phyloP scores from a whole-genome alignment of 768 basidiomycete genomes.

The Auriscalpium microsporum region DNA sequence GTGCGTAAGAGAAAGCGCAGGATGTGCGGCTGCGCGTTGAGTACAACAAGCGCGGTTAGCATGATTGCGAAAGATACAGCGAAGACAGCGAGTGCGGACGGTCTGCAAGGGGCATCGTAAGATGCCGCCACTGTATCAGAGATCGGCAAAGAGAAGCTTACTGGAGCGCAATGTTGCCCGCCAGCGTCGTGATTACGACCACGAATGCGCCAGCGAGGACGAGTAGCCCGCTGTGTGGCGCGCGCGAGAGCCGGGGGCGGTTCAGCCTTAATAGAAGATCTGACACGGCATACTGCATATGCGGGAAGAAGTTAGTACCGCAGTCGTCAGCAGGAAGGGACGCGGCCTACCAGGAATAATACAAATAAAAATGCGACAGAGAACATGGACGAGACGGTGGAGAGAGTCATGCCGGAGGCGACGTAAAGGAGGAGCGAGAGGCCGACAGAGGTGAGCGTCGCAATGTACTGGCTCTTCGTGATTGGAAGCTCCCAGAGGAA shows the following conservation, averaged over 20 bases:
- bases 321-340: background rate
- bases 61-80: constrained; percentile 7
- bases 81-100: constrained; percentile 10
- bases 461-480: constrained; percentile 10
- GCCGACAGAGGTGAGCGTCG: constrained; percentile 5
- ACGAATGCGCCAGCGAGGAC: constrained; percentile 10
- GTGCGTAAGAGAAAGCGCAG: constrained; percentile 1
- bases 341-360: constrained; percentile 8
- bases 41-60: constrained; percentile 1
- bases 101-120: background rate
- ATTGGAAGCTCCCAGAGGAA: constrained; percentile 10
- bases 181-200: constrained; percentile 8
- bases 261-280: constrained; percentile 12
- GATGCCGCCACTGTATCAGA: background rate
- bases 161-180: constrained; percentile 12
- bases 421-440: constrained; percentile 11
- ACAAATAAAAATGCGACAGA: constrained; percentile 15
- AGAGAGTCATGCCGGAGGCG: constrained; percentile 14
- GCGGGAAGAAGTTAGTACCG: background rate
- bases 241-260: constrained; percentile 9
- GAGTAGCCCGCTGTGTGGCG: constrained; percentile 6
- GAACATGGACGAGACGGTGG: constrained; percentile 13
- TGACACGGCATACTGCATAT: constrained; percentile 10
- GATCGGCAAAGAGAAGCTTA: background rate
- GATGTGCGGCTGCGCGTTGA: constrained; percentile 8